phyloP scores from a whole-genome alignment of 225 moss, liverwort and hornwort genomes.

The Marchantia paleacea region DNA sequence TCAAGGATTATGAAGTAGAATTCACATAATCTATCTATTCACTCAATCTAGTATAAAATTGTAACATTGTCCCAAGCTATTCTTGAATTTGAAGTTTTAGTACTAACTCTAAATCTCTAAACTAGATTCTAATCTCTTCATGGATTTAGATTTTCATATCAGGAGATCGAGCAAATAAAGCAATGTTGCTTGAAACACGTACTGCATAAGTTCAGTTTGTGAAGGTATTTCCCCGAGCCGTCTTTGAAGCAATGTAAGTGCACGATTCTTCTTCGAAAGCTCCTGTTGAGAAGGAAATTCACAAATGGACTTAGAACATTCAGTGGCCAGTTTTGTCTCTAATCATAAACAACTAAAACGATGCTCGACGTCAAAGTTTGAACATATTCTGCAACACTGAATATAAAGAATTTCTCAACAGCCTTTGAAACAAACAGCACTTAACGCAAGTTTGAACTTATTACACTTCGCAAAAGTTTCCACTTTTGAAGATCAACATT shows the following conservation, averaged over 20 bases:
- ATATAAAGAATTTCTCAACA: not conserved
- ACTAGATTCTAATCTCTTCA: no score
- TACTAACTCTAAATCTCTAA: no score
- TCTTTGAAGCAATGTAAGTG: slow-evolving; percentile 68
- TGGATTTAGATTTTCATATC: not conserved
- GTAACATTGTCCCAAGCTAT: no score
- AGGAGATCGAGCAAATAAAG: not conserved
- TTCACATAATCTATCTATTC: no score
- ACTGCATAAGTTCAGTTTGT: slow-evolving; percentile 97
- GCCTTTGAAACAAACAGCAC: not conserved
- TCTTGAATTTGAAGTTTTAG: no score
- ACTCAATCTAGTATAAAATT: no score
- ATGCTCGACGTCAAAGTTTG: not conserved
- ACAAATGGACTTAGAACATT: no score
- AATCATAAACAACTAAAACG: not conserved
- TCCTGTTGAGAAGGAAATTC: slow-evolving; percentile 50
- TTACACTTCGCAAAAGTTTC: slow-evolving; percentile 64
- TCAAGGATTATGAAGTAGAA: not conserved
- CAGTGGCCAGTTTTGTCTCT: not conserved
- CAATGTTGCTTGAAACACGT: slow-evolving; percentile 26
- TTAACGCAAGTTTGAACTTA: not conserved
- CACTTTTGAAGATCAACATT: slow-evolving; percentile 63
- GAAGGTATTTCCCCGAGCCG: slow-evolving; percentile 83
- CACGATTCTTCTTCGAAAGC: slow-evolving; percentile 68
- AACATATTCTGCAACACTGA: not conserved